phyloP scores from a whole-genome alignment of 2,329 filamentous ascomycete species.

The Akanthomyces uredinophilus region DNA sequence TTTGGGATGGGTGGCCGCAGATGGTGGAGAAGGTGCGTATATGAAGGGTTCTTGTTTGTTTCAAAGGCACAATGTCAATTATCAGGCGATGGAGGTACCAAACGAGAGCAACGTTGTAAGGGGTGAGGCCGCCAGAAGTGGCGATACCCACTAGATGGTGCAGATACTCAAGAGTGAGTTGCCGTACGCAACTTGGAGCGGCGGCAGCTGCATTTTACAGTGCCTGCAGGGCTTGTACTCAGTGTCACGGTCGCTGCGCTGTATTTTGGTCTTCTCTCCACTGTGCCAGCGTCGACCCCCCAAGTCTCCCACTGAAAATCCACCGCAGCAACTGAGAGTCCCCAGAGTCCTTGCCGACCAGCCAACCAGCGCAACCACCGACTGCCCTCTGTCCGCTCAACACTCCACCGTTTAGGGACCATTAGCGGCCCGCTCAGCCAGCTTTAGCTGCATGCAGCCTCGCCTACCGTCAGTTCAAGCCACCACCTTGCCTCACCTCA shows the following conservation, averaged over 20 bases:
- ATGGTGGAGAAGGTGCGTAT: not conserved
- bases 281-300: too few species aligned
- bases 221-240: too few species aligned
- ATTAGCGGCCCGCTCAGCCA: not conserved
- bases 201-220: too few species aligned
- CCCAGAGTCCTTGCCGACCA: too few species aligned
- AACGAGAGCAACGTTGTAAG: not conserved
- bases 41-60: not conserved
- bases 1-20: not conserved
- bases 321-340: too few species aligned
- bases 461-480: not conserved
- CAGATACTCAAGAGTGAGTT: too few species aligned
- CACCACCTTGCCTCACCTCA: not conserved
- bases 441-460: slow-evolving; percentile 7
- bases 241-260: too few species aligned
- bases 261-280: too few species aligned
- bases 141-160: not conserved
- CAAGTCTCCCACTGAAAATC: too few species aligned
- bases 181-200: too few species aligned
- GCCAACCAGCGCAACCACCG: too few species aligned
- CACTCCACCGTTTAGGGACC: not conserved
- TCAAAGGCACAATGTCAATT: not conserved
- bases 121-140: not conserved
- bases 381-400: not conserved
- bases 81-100: not conserved